A percentile compares a stretch with the other conserved stretches of the same genome.
These are phyloP conservation scores for Clitoria ternatea DNA, from an alignment of 306 rosid genomes.

Conservation along the genomic window DNA sequence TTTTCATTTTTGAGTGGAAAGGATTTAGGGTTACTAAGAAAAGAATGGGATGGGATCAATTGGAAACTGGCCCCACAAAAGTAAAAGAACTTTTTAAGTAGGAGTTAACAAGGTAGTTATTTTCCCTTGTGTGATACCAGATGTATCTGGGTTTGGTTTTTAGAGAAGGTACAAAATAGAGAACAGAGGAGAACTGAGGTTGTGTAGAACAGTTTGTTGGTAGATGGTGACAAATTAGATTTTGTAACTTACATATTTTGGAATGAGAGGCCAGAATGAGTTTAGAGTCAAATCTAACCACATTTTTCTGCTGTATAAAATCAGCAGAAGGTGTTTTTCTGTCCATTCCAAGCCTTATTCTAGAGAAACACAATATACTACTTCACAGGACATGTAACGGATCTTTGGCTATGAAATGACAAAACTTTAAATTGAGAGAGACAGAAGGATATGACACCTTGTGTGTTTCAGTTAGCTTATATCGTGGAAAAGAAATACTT, in stretches of 20 bases:
- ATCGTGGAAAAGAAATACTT: not conserved
- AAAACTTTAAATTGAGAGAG: not conserved
- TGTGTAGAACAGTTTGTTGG: not conserved
- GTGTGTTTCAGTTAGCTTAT: not conserved
- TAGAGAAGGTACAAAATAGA: not conserved
- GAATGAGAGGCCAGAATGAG: not conserved
- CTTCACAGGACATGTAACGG: not conserved
- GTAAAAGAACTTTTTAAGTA: too few species aligned
- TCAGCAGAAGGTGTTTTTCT: not conserved
- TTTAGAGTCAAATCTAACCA: not conserved
- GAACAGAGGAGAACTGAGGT: not conserved
- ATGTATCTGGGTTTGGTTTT: not conserved
- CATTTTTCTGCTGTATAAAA: not conserved
- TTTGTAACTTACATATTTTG: not conserved
- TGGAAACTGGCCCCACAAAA: not conserved
- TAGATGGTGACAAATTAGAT: not conserved
- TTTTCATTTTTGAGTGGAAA: not conserved
- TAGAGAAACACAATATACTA: too few species aligned
- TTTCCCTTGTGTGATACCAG: not conserved
- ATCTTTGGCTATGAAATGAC: not conserved
- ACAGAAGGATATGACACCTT: not conserved
- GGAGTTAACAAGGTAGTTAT: not conserved
- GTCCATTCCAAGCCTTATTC: not conserved
- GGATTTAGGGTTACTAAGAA: not conserved
- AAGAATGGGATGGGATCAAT: not conserved